Evolutionary conservation across 2,329 filamentous ascomycete genomes (phyloP), one percentile per base, ranked within the genome.

Genomic region (Stemphylium lycopersici): DNA sequence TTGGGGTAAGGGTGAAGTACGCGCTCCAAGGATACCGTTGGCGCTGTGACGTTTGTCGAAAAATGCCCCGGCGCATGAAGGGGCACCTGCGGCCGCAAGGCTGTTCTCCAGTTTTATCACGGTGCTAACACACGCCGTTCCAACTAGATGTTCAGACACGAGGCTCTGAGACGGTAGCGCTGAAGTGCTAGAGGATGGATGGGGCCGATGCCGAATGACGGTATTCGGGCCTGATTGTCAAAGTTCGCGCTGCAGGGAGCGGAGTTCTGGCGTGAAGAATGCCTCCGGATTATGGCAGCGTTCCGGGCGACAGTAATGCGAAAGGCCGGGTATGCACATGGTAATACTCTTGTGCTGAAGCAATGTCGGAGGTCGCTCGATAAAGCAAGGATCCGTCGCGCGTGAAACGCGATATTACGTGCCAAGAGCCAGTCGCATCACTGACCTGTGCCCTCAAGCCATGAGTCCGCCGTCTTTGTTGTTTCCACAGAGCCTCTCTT

Each of bases 391-490:
- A 48, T 47, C 44, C 29, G 22, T 29, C 7, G 47, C 20, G 37
- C 24, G 4, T 38, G 57, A 59, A 59, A 59, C 57, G 31, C 43
- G 39, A 44, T 31, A 53, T 31, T 18, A 52, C 31, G 18, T 33
- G 51, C 57, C 57, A 55, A 60, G 55, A 48, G 39, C 6, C 6
- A 15, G 18, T 32, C 36, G 13, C 24, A 43, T 18, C 20, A 20
- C 20, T n/a, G 18, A n/a, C 15, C 39, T 29, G 18, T 29, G 6
- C 26, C 26, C 26, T 11, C 5, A 29, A 24, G 22, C 6, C 22
- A 29, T 29, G 26, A 29, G 8, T 29, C 26, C 26, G 26, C 26
- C 3, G 33, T 36, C 13, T 36, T 16, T 18, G 20, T 20, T 24
- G 18, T 40, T 6, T 12, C 37, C 12, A 40, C 16, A 13, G n/a